These are phyloP conservation scores for Ambrosiella beaveri DNA, from an alignment of 2,329 filamentous ascomycete species.

Conservation along the genomic window DNA sequence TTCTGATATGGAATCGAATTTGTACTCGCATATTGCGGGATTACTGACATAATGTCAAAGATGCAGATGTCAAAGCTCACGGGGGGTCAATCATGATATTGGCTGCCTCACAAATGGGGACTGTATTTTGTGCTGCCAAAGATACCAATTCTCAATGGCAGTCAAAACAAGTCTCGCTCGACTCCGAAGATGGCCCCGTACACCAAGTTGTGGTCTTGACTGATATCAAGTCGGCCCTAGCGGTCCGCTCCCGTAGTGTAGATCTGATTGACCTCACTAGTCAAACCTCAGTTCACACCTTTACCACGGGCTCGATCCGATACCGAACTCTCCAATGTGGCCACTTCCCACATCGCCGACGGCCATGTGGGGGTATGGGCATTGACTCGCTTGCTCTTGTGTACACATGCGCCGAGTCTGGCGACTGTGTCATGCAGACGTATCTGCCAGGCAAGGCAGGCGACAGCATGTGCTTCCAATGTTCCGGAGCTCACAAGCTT, in stretches of 20 bases:
- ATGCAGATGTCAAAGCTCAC: not conserved
- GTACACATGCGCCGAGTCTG: slow-evolving; percentile 41
- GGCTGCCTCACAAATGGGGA: slow-evolving; percentile 1
- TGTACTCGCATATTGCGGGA: not conserved
- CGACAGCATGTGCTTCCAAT: slow-evolving; percentile 39
- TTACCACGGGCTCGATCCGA: slow-evolving; percentile 40
- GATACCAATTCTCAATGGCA: slow-evolving; percentile 26
- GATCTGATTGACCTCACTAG: slow-evolving; percentile 35
- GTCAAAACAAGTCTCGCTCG: slow-evolving; percentile 26
- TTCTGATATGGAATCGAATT: not conserved
- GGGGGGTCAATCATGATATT: not conserved
- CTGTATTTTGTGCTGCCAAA: not conserved
- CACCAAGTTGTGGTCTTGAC: slow-evolving; percentile 41
- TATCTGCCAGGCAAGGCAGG: slow-evolving; percentile 37
- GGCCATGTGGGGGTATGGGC: slow-evolving; percentile 36
- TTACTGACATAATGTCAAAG: not conserved
- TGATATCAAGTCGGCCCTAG: slow-evolving; percentile 40
- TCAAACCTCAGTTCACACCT: slow-evolving; percentile 38
- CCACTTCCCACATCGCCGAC: slow-evolving; percentile 33
- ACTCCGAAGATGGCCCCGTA: slow-evolving; percentile 17
- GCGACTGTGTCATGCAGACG: slow-evolving; percentile 47
- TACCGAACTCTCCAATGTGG: slow-evolving; percentile 43
- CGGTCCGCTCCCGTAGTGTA: slow-evolving; percentile 38
- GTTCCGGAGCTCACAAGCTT: not conserved
- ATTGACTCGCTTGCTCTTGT: slow-evolving; percentile 46